These are phyloP conservation scores for Tolypocladium guangdongense DNA, from an alignment of 2,329 filamentous ascomycete genomes.

Conservation along the genomic window DNA sequence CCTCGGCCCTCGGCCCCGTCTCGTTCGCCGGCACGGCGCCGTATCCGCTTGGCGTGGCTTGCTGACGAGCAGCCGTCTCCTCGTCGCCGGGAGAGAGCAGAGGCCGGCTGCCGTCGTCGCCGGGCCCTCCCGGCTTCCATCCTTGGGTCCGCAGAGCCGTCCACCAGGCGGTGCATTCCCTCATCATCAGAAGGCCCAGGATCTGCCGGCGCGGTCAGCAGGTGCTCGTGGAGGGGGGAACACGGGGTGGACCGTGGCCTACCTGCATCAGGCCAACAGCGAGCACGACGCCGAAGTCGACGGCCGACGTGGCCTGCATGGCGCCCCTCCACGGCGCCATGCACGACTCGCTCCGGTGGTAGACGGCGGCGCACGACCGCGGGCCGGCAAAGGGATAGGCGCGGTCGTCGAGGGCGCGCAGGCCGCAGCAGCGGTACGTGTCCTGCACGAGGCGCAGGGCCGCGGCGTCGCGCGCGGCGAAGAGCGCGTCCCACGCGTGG, in stretches of 20 bases:
- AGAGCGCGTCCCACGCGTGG: slow-evolving; percentile 45
- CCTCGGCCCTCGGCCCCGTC: background rate
- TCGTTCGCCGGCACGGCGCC: background rate
- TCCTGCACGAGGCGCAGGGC: slow-evolving; percentile 53
- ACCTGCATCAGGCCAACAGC: slow-evolving; percentile 47
- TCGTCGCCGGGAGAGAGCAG: slow-evolving; percentile 17
- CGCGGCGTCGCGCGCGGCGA: slow-evolving; percentile 32
- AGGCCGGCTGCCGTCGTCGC: slow-evolving; percentile 11
- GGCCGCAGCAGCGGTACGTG: slow-evolving; percentile 54
- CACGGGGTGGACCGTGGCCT: slow-evolving; percentile 3
- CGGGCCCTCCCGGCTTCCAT: slow-evolving; percentile 5
- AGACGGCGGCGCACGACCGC: slow-evolving; percentile 32
- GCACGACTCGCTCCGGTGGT: slow-evolving; percentile 36
- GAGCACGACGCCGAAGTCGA: slow-evolving; percentile 44
- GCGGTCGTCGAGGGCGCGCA: slow-evolving; percentile 45
- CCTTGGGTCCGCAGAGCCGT: slow-evolving; percentile 11
- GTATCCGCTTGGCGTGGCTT: slow-evolving; percentile 1
- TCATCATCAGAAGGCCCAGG: slow-evolving; percentile 18
- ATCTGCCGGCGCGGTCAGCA: slow-evolving; percentile 10
- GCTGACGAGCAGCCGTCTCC: slow-evolving; percentile 11
- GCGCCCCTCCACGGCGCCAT: slow-evolving; percentile 43
- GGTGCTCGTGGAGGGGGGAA: background rate
- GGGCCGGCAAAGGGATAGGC: slow-evolving; percentile 46
- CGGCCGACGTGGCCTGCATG: slow-evolving; percentile 40
- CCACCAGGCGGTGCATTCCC: slow-evolving; percentile 19